Evolutionary conservation across 805 yeast genomes (phyloP).

Genomic region (Hanseniaspora lachancei): DNA sequence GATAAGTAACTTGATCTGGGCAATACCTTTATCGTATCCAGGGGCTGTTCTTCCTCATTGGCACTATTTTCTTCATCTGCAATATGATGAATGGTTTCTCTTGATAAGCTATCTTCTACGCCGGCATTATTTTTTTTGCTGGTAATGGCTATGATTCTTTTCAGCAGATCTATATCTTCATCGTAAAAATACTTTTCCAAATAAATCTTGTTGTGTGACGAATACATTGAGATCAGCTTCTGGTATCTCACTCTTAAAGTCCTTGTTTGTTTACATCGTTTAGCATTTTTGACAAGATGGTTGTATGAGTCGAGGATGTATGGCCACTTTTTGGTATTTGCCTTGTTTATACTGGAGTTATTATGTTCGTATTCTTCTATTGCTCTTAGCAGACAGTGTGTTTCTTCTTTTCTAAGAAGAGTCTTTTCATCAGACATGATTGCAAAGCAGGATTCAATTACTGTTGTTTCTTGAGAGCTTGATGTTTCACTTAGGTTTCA

Average conservation of each 20-base stretch:
- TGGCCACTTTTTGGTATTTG: slow-evolving; percentile 19
- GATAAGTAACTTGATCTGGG: slow-evolving; percentile 6
- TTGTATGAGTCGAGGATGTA: slow-evolving; percentile 21
- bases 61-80: neutral
- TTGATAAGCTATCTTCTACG: neutral
- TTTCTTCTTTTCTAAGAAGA: neutral
- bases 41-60: neutral
- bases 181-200: neutral
- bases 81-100: neutral
- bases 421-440: neutral
- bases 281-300: slow-evolving; percentile 16
- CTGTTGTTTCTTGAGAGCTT: neutral
- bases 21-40: slow-evolving; percentile 9
- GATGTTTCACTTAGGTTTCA: too few species aligned
- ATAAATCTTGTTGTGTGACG: slow-evolving; percentile 10
- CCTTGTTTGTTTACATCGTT: slow-evolving; percentile 21
- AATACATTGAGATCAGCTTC: slow-evolving; percentile 17
- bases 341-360: slow-evolving; percentile 17
- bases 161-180: neutral
- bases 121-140: neutral
- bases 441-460: neutral
- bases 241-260: slow-evolving; percentile 24
- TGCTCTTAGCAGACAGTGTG: neutral
- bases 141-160: neutral
- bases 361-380: slow-evolving; percentile 17